A percentile compares a stretch with the other conserved stretches of the same genome.
phyloP scores from a whole-genome alignment of 148 eudicot genomes.

The Cornus controversa region DNA sequence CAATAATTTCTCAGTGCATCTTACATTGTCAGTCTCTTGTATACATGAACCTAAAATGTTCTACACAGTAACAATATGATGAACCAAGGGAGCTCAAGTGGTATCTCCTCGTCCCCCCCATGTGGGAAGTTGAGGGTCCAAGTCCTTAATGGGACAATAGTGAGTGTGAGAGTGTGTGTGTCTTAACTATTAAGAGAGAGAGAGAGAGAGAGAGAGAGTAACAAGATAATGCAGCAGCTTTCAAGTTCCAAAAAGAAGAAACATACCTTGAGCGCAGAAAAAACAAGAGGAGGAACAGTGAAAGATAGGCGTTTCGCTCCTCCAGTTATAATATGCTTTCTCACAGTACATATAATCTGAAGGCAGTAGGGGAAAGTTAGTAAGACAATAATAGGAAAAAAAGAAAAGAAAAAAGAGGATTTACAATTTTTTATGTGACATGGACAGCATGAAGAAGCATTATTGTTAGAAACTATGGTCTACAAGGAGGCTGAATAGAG shows the following conservation, averaged over 20 bases:
- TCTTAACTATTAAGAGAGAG: no score
- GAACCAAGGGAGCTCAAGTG: no score
- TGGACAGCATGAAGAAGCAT: conserved; percentile 1
- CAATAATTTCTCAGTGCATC: not conserved
- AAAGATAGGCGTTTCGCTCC: conserved; percentile 87
- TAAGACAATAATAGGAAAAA: conserved; percentile 8
- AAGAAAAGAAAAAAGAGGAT: not conserved
- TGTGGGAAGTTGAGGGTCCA: no score
- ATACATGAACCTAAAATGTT: not conserved
- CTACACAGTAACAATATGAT: not conserved
- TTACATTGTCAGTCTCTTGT: not conserved
- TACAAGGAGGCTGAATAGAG: not conserved
- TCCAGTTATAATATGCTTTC: conserved; percentile 81
- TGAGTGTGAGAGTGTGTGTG: no score
- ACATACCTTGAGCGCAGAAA: conserved; percentile 85
- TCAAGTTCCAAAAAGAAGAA: not conserved
- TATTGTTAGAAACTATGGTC: not conserved
- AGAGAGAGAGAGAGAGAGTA: not conserved
- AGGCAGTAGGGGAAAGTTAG: conserved; percentile 14
- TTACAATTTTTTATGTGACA: not conserved
- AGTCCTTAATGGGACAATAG: no score
- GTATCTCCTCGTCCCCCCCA: no score
- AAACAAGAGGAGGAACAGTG: conserved; percentile 87
- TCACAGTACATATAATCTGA: conserved; percentile 86
- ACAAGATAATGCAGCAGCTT: conserved; percentile 1